Evolutionary conservation across 805 yeast genomes (phyloP).

Genomic region (Candida ascalaphidarum): DNA sequence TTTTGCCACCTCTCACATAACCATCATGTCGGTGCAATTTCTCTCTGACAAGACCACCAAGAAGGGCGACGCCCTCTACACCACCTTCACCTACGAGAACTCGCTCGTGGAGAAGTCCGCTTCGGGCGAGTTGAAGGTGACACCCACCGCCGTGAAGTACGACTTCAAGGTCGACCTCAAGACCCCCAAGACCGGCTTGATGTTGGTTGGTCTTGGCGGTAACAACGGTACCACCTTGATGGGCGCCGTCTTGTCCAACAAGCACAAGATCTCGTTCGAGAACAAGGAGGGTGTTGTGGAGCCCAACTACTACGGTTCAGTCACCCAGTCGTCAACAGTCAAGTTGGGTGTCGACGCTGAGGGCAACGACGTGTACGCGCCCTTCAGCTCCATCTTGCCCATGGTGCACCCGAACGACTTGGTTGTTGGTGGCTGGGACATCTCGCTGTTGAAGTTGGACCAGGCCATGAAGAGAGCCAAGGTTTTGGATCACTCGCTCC

Average conservation of each 20-base stretch:
- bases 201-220: constrained; percentile 94
- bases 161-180: constrained; percentile 79
- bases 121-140: constrained; percentile 51
- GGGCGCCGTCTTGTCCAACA: constrained; percentile 81
- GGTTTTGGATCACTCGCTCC: constrained; percentile 81
- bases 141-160: constrained; percentile 65
- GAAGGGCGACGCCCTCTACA: constrained; percentile 42
- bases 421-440: constrained; percentile 93
- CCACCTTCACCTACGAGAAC: constrained; percentile 66
- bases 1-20: too few relatives aligned
- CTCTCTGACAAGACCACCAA: constrained; percentile 44
- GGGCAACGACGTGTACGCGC: constrained; percentile 86
- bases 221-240: constrained; percentile 91
- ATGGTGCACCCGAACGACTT: constrained; percentile 86
- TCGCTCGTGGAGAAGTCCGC: constrained; percentile 54
- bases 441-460: constrained; percentile 59
- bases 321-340: constrained; percentile 85
- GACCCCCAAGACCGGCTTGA: constrained; percentile 78
- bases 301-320: constrained; percentile 88
- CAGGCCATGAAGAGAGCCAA: constrained; percentile 79
- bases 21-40: too few relatives aligned
- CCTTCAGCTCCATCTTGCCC: constrained; percentile 84
- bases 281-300: constrained; percentile 69
- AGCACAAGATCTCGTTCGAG: constrained; percentile 65
- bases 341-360: constrained; percentile 76